Evolutionary conservation across 2,329 filamentous ascomycete genomes (phyloP).

Genomic region (Cryphonectria carpinicola): DNA sequence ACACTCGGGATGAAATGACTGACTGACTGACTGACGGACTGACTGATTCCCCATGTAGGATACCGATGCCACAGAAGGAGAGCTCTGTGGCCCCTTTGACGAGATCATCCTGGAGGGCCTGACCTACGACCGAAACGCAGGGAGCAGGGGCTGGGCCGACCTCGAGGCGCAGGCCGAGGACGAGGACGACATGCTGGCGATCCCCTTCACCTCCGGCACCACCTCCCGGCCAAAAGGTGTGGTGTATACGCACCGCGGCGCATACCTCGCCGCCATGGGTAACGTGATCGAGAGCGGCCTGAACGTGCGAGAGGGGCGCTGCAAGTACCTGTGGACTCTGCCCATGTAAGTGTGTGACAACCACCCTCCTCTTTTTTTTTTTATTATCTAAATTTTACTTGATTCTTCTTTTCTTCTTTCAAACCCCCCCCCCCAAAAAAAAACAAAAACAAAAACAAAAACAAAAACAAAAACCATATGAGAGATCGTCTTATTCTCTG

Average conservation of each 20-base stretch:
- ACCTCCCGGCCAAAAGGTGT: conserved; percentile 93
- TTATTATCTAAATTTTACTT: no score
- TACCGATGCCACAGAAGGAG: conserved; percentile 75
- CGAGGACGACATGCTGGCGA: conserved; percentile 81
- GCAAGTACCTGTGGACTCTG: conserved; percentile 87
- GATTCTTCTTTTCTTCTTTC: no score
- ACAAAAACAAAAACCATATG: no score
- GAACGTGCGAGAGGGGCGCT: conserved; percentile 70
- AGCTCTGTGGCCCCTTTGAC: conserved; percentile 79
- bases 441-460: no score
- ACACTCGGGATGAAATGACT: not conserved
- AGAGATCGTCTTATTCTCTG: no score
- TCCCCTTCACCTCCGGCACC: conserved; percentile 93
- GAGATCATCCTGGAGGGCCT: conserved; percentile 81
- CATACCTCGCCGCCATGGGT: conserved; percentile 73
- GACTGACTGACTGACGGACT: not conserved
- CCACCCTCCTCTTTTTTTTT: not conserved
- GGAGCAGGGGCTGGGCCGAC: conserved; percentile 74
- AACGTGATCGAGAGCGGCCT: conserved; percentile 90
- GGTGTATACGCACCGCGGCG: conserved; percentile 85
- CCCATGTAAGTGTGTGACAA: conserved; percentile 77
- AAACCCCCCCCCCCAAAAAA: no score
- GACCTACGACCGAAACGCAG: conserved; percentile 68
- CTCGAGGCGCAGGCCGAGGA: conserved; percentile 71
- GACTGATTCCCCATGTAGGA: conserved; percentile 56